Conservation (phyloP, 2,329 filamentous ascomycete species). For the Parastagonospora nodorum region DNA sequence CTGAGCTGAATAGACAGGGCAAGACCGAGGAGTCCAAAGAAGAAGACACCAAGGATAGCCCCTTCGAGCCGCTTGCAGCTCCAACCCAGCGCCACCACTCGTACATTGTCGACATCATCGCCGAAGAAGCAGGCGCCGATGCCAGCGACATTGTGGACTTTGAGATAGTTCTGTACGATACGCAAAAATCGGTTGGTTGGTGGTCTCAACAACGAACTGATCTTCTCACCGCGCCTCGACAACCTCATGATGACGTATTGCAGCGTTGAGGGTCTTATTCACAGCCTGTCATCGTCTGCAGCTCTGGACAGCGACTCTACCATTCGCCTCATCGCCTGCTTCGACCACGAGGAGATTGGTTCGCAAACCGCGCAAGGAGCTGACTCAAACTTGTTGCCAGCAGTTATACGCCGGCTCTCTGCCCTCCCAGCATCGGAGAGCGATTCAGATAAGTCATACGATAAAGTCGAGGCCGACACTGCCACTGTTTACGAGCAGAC, state of each 20-base stretch:
- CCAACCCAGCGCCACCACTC: conserved; percentile 87
- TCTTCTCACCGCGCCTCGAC: conserved; percentile 94
- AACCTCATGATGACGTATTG: conserved; percentile 98
- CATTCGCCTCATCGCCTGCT: conserved; percentile 91
- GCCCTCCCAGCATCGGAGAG: conserved; percentile 69
- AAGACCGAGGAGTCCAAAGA: conserved; percentile 57
- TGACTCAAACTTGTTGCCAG: conserved; percentile 86
- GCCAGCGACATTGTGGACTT: conserved; percentile 84
- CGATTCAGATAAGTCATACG: conserved; percentile 68
- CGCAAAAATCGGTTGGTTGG: conserved; percentile 87
- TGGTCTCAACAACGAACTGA: conserved; percentile 89
- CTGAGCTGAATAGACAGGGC: conserved; percentile 81
- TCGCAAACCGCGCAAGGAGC: conserved; percentile 91
- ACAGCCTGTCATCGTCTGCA: conserved; percentile 68
- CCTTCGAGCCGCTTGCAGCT: conserved; percentile 75
- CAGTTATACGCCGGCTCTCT: conserved; percentile 83
- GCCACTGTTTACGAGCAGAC: conserved; percentile 93
- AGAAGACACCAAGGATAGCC: conserved; percentile 46
- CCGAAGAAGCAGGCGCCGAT: conserved; percentile 73
- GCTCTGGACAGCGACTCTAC: conserved; percentile 76
- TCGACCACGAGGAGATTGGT: conserved; percentile 98
- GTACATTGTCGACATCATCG: conserved; percentile 82
- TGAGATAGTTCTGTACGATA: conserved; percentile 96
- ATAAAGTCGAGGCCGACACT: conserved; percentile 62
- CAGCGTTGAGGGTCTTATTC: conserved; percentile 81